Percentiles rank a stretch among this genome's conserved stretches.
phyloP scores from a whole-genome alignment of 768 basidiomycete genomes.

The Serendipita vermifera region DNA sequence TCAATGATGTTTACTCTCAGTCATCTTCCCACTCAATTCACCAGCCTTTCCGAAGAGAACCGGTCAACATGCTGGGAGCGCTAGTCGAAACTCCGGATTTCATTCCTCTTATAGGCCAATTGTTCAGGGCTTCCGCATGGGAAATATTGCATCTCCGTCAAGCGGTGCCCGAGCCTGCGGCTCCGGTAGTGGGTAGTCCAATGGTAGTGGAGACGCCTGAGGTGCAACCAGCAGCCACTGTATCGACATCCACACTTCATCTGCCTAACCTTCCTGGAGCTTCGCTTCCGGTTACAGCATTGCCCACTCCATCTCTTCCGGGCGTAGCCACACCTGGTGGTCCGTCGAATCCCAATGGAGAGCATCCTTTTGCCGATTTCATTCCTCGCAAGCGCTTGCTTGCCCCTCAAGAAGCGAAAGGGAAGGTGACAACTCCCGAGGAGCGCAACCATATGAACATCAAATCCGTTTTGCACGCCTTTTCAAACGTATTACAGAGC shows the following conservation, averaged over 20 bases:
- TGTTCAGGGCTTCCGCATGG: slow-evolving; percentile 76
- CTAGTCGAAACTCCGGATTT: slow-evolving; percentile 40
- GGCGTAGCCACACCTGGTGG: too few species aligned
- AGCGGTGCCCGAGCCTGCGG: too few species aligned
- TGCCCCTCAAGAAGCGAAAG: not conserved
- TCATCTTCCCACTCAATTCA: slow-evolving; percentile 62
- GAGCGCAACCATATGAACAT: not conserved
- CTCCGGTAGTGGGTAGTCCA: too few species aligned
- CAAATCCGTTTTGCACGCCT: not conserved
- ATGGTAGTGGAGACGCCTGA: too few species aligned
- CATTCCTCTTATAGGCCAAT: slow-evolving; percentile 55
- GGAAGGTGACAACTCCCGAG: not conserved
- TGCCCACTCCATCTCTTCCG: too few species aligned
- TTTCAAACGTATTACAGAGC: not conserved
- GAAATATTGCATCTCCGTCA: slow-evolving; percentile 67
- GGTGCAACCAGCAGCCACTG: too few species aligned
- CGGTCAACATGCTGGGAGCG: slow-evolving; percentile 6
- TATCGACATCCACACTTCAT: too few species aligned
- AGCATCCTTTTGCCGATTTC: too few species aligned
- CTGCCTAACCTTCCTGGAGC: too few species aligned
- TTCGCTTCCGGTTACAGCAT: too few species aligned
- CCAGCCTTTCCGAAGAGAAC: slow-evolving; percentile 34
- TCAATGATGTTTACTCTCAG: slow-evolving; percentile 77
- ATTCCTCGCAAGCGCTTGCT: too few species aligned
- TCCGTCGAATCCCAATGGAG: too few species aligned